Evolutionary conservation across 192 early-diverging fungal genomes (phyloP).

Genomic region (Geranomyces michiganensis): DNA sequence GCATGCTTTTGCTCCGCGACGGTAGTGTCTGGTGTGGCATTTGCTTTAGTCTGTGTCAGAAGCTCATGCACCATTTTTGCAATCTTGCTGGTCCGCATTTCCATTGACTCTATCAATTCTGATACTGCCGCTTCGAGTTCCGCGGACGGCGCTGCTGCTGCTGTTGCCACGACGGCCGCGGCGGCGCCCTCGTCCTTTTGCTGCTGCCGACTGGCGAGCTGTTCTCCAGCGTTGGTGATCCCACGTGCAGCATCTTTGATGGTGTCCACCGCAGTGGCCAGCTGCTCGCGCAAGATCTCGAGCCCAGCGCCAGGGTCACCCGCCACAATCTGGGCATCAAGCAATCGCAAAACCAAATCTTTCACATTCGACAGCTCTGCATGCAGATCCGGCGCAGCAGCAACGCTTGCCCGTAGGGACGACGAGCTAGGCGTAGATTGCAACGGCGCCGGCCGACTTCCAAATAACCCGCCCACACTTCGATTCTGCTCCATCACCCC

Average conservation of each 20-base stretch:
- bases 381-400: not conserved
- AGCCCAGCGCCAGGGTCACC: constrained; percentile 1
- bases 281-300: not conserved
- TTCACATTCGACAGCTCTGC: constrained; percentile 18
- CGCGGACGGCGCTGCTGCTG: not conserved
- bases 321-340: constrained; percentile 8
- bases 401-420: no score
- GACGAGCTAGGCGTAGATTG: no score
- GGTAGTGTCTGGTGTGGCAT: not conserved
- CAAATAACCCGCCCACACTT: no score
- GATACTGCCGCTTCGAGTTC: constrained; percentile 37
- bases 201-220: not conserved
- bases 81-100: constrained; percentile 50
- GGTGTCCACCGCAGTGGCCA: not conserved
- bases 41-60: constrained; percentile 7
- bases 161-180: not conserved
- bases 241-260: not conserved
- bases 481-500: no score
- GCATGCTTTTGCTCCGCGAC: no score
- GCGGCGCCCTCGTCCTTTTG: not conserved
- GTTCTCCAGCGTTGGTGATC: not conserved
- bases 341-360: constrained; percentile 11
- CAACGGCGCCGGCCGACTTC: no score
- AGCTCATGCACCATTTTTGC: constrained; percentile 53
- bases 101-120: constrained; percentile 47